A percentile compares a stretch with the other conserved stretches of the same genome.
Conservation (phyloP, 352 stramenopile genomes). For the Phytophthora sp. region DNA sequence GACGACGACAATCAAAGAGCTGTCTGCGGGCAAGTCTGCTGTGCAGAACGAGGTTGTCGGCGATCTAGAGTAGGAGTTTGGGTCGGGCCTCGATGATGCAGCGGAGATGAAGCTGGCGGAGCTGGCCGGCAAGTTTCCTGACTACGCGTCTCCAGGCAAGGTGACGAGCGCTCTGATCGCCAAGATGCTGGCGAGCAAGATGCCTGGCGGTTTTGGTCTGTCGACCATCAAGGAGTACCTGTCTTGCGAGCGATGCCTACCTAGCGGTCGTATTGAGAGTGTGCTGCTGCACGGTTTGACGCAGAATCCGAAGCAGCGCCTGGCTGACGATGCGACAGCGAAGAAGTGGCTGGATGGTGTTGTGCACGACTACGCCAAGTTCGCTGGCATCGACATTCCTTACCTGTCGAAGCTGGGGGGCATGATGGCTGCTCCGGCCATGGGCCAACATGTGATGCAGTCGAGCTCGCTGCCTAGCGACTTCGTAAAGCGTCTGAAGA, state of each 20-base stretch:
- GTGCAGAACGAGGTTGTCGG: slow-evolving; percentile 91
- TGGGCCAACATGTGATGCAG: slow-evolving; percentile 36
- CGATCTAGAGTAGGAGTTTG: slow-evolving; percentile 88
- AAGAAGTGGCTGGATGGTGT: slow-evolving; percentile 86
- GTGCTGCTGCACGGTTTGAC: slow-evolving; percentile 78
- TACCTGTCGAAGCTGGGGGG: slow-evolving; percentile 51
- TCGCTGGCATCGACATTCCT: slow-evolving; percentile 64
- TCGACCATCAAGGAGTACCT: slow-evolving; percentile 80
- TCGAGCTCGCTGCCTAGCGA: slow-evolving; percentile 42
- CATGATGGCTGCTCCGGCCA: slow-evolving; percentile 32
- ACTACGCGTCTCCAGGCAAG: slow-evolving; percentile 79
- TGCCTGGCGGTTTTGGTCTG: slow-evolving; percentile 84
- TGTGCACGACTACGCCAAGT: slow-evolving; percentile 76
- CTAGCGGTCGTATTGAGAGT: slow-evolving; percentile 72
- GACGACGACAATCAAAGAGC: slow-evolving; percentile 76
- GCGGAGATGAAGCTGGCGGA: slow-evolving; percentile 80
- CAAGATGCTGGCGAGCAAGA: slow-evolving; percentile 81
- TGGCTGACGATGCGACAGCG: slow-evolving; percentile 64
- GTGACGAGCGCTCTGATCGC: slow-evolving; percentile 75
- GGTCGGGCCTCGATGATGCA: slow-evolving; percentile 71
- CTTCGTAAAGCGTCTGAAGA: slow-evolving; percentile 64
- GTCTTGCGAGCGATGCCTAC: slow-evolving; percentile 71
- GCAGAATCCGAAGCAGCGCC: slow-evolving; percentile 73
- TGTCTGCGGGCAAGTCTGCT: slow-evolving; percentile 81
- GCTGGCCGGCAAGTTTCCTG: slow-evolving; percentile 68